Percentiles rank a stretch among this genome's conserved stretches.
phyloP scores from a whole-genome alignment of 768 basidiomycete genomes.

The Termitomyces eurrhizus region DNA sequence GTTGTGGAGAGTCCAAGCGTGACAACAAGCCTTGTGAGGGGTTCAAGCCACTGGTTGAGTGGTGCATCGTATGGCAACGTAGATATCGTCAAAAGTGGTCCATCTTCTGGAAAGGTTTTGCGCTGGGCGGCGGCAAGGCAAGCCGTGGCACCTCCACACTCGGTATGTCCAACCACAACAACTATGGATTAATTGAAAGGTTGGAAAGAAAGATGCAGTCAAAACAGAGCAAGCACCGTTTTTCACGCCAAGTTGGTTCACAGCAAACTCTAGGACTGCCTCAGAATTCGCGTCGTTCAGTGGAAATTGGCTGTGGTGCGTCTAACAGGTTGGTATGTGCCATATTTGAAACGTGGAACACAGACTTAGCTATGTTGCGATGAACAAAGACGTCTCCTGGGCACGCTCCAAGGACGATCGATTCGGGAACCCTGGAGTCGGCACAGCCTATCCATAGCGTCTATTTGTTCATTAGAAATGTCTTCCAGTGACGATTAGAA shows the following conservation, averaged over 20 bases:
- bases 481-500: conserved; percentile 8
- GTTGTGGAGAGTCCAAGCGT: conserved; percentile 39
- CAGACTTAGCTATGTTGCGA: conserved; percentile 79
- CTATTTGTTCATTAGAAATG: conserved; percentile 29
- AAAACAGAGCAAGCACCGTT: conserved; percentile 59
- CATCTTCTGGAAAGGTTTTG: conserved; percentile 25
- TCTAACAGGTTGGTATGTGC: neutral
- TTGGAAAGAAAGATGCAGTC: conserved; percentile 25
- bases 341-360: neutral
- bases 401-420: conserved; percentile 58
- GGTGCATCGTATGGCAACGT: conserved; percentile 37
- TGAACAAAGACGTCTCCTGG: conserved; percentile 85
- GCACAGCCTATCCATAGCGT: conserved; percentile 80
- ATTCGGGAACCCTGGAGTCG: conserved; percentile 84
- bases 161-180: conserved; percentile 77
- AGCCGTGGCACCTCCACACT: conserved; percentile 74
- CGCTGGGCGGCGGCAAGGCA: conserved; percentile 43
- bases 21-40: conserved; percentile 53
- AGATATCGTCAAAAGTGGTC: conserved; percentile 29
- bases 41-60: conserved; percentile 60
- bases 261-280: conserved; percentile 72
- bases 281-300: conserved; percentile 66
- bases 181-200: conserved; percentile 41
- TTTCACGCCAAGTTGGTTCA: conserved; percentile 65
- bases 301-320: conserved; percentile 60